These are phyloP conservation scores for Ammopiptanthus mongolicus DNA, from an alignment of 306 rosid species.

Conservation along the genomic window DNA sequence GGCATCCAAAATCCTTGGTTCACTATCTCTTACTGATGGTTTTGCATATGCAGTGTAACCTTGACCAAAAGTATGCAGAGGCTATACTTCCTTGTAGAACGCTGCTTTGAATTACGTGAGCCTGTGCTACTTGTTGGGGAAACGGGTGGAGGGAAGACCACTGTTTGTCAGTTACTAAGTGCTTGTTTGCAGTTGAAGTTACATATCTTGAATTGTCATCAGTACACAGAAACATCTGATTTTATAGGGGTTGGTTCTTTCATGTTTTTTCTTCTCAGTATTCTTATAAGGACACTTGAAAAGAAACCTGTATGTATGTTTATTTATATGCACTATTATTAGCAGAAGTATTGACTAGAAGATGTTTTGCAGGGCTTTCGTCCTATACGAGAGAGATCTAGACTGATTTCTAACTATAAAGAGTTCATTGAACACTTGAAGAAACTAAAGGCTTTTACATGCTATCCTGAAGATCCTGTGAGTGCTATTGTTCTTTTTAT, in stretches of 20 bases:
- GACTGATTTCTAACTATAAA: conserved; percentile 43
- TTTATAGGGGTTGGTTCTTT: conserved; percentile 81
- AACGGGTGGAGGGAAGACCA: conserved; percentile 98
- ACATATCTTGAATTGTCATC: conserved; percentile 88
- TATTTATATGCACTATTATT: background rate
- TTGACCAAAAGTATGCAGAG: conserved; percentile 76
- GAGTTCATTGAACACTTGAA: conserved; percentile 47
- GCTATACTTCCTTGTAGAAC: conserved; percentile 71
- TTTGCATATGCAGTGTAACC: conserved; percentile 43
- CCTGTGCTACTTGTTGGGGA: conserved; percentile 97
- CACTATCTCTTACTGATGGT: conserved; percentile 12
- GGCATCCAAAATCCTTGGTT: background rate
- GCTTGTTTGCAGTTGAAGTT: conserved; percentile 53
- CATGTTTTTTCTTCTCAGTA: background rate
- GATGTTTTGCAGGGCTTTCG: conserved; percentile 61
- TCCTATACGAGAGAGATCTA: conserved; percentile 78
- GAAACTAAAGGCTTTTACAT: conserved; percentile 36
- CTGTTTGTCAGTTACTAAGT: conserved; percentile 86
- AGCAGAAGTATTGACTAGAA: background rate
- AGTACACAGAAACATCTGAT: conserved; percentile 91
- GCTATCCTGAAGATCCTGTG: conserved; percentile 41
- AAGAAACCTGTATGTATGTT: background rate
- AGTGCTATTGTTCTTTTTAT: conserved; percentile 24
- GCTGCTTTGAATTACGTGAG: conserved; percentile 65
- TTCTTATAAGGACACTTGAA: background rate